These are phyloP conservation scores for Blumeriella jaapii DNA, from an alignment of 2,329 filamentous ascomycete species.

Conservation along the genomic window DNA sequence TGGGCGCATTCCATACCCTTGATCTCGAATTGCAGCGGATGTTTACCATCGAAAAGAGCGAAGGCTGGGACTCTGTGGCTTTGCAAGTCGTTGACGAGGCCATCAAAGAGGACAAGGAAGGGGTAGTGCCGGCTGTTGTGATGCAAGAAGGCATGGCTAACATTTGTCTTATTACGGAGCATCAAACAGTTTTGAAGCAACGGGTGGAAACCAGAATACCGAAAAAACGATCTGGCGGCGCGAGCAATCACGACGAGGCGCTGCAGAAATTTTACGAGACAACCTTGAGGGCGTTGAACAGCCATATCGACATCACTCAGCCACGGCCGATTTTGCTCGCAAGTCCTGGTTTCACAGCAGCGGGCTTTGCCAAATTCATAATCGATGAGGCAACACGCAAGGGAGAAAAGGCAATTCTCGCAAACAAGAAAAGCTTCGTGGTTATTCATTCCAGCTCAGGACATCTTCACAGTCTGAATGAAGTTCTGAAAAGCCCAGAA, in stretches of 20 bases:
- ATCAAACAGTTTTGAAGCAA: conserved; percentile 65
- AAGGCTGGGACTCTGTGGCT: conserved; percentile 86
- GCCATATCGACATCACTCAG: conserved; percentile 63
- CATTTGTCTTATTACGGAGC: conserved; percentile 71
- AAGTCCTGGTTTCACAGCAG: conserved; percentile 78
- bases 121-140: conserved; percentile 78
- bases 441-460: conserved; percentile 79
- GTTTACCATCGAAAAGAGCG: conserved; percentile 76
- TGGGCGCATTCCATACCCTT: conserved; percentile 58
- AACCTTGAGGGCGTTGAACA: conserved; percentile 61
- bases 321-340: conserved; percentile 71
- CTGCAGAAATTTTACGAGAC: conserved; percentile 70
- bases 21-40: conserved; percentile 81
- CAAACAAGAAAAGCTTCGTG: conserved; percentile 49
- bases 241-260: conserved; percentile 56
- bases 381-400: conserved; percentile 46
- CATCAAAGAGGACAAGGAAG: conserved; percentile 65
- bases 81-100: conserved; percentile 68
- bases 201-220: conserved; percentile 55
- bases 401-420: conserved; percentile 57
- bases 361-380: conserved; percentile 68
- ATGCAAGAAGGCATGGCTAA: conserved; percentile 85
- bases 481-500: conserved; percentile 72
- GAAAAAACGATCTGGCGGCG: conserved; percentile 50
- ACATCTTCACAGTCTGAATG: conserved; percentile 76